Evolutionary conservation across 163 green algal species (phyloP).

Genomic region (Scenedesmus sp.): DNA sequence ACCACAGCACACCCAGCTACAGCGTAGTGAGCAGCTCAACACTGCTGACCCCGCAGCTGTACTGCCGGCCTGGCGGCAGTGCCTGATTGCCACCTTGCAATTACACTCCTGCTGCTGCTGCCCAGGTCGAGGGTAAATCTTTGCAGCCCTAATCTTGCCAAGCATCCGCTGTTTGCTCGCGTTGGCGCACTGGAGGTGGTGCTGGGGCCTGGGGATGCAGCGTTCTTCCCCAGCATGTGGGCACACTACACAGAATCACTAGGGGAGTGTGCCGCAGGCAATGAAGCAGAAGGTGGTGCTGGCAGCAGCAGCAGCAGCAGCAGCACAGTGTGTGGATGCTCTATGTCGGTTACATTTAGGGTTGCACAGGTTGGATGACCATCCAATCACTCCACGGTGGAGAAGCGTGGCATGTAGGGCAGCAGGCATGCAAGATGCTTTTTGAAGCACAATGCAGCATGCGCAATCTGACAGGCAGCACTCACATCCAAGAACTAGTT

Average conservation of each 20-base stretch:
- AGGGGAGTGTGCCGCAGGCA: neutral
- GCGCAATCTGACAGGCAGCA: no score
- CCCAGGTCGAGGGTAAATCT: slow-evolving; percentile 56
- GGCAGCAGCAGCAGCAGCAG: neutral
- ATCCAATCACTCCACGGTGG: no score
- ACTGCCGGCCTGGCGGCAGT: neutral
- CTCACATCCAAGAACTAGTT: no score
- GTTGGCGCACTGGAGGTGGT: slow-evolving; percentile 36
- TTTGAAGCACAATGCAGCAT: no score
- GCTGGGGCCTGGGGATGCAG: slow-evolving; percentile 39
- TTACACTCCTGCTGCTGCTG: neutral
- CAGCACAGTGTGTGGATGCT: neutral
- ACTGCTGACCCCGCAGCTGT: no score
- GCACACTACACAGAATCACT: slow-evolving; percentile 61
- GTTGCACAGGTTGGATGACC: neutral
- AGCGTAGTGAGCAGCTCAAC: no score
- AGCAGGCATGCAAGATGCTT: no score
- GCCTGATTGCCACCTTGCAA: no score
- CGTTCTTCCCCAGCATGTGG: slow-evolving; percentile 54
- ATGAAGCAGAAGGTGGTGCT: neutral
- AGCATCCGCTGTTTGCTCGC: slow-evolving; percentile 29
- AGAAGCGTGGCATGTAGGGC: no score
- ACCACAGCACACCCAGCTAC: no score
- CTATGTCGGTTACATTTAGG: slow-evolving; percentile 26
- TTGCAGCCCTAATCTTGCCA: slow-evolving; percentile 33